Percentiles rank a stretch among this genome's conserved stretches.
Conservation (phyloP, 768 basidiomycete species). For the Gloeophyllum trabeum region DNA sequence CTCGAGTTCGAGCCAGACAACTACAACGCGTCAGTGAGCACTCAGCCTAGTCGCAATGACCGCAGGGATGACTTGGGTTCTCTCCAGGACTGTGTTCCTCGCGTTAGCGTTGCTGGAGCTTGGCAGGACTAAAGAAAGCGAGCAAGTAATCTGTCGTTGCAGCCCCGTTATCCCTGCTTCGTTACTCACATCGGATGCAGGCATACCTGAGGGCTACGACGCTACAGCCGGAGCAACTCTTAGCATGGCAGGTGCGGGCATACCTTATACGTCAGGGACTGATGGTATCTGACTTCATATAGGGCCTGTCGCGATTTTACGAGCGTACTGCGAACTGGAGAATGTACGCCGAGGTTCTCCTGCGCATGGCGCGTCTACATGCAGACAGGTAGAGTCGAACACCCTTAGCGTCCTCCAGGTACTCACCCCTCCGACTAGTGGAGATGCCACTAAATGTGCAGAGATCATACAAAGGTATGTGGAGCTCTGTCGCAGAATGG, state of each 20-base stretch:
- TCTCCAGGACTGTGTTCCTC: slow-evolving; percentile 69
- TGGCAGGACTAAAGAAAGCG: slow-evolving; percentile 59
- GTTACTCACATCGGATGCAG: neutral
- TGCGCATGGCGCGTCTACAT: slow-evolving; percentile 47
- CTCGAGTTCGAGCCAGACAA: slow-evolving; percentile 71
- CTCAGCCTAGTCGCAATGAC: slow-evolving; percentile 1
- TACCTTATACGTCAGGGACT: neutral
- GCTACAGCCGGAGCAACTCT: slow-evolving; percentile 50
- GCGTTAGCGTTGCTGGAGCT: slow-evolving; percentile 74
- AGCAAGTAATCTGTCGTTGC: slow-evolving; percentile 53
- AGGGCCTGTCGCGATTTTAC: slow-evolving; percentile 70
- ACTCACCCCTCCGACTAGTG: slow-evolving; percentile 25
- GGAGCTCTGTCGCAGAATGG: slow-evolving; percentile 45
- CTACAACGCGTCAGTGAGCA: slow-evolving; percentile 60
- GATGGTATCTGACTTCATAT: neutral
- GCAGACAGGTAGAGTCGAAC: slow-evolving; percentile 4
- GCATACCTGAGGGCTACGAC: slow-evolving; percentile 65
- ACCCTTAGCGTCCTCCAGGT: too few relatives aligned
- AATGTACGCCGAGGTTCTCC: slow-evolving; percentile 39
- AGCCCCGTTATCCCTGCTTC: neutral
- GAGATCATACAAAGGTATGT: slow-evolving; percentile 74
- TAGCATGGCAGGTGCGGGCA: slow-evolving; percentile 74
- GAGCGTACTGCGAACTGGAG: slow-evolving; percentile 54
- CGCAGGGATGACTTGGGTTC: neutral
- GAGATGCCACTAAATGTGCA: slow-evolving; percentile 71